Conservation (phyloP, 1,284 basidiomycete species). For the Bondarzewia mesenterica region DNA sequence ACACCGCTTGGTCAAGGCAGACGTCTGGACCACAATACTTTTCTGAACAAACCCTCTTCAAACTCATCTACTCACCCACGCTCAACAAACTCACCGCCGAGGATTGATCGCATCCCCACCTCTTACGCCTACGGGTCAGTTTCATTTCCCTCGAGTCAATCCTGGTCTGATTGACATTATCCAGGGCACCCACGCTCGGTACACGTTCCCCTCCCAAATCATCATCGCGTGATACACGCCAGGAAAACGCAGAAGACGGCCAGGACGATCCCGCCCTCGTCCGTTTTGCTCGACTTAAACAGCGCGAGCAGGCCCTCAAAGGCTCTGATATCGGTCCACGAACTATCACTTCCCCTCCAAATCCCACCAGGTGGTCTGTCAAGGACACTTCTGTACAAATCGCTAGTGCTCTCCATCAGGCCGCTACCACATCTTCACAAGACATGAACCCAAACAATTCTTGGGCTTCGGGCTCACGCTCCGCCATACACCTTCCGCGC, state of each 20-base stretch:
- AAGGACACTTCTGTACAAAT: constrained; percentile 81
- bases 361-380: constrained; percentile 61
- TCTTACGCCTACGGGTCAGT: constrained; percentile 67
- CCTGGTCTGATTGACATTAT: constrained; percentile 15
- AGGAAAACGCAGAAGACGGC: constrained; percentile 24
- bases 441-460: constrained; percentile 46
- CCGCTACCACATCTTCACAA: constrained; percentile 35
- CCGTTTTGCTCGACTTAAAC: constrained; percentile 44
- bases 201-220: constrained; percentile 54
- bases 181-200: constrained; percentile 47
- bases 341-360: constrained; percentile 34
- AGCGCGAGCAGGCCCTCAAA: constrained; percentile 38
- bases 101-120: constrained; percentile 35
- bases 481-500: constrained; percentile 42
- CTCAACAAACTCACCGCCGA: constrained; percentile 26
- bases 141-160: constrained; percentile 9
- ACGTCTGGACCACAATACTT: constrained; percentile 71
- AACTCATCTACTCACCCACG: constrained; percentile 18
- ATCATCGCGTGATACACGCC: constrained; percentile 13
- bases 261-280: constrained; percentile 37
- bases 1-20: constrained; percentile 76
- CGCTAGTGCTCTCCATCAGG: constrained; percentile 71
- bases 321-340: constrained; percentile 24
- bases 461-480: constrained; percentile 57
- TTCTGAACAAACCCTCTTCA: constrained; percentile 54